Evolutionary conservation across 495 filamentous ascomycete genomes (phyloP), one percentile per base, ranked within the genome.

Genomic region (Penicillium psychrofluorescens): DNA sequence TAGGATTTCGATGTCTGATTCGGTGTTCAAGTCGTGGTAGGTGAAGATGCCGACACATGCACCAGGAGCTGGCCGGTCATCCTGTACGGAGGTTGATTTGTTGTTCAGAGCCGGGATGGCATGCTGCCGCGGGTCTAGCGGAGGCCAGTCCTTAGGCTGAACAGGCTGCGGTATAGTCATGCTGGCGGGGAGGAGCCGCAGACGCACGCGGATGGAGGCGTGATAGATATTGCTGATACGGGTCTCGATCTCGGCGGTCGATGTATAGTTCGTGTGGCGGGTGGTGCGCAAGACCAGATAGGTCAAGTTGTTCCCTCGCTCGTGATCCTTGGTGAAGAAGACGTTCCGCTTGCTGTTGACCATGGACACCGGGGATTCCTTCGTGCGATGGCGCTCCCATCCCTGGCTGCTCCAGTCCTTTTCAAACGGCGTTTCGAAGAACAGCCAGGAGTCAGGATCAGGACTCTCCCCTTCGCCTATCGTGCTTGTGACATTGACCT

Each of bases 1-100:
- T 11, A 84, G 70, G 45, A 88, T 79, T 54, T 95, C 88, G 35
- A 92, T 74, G 53, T 92, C 88, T 0, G 81, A 79, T 62, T 91
- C 85, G 51, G 85, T 81, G 29, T 81, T 76, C 1, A 64, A 57
- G 12, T 76, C 64, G 12, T 72, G 63, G 51, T 83, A 83, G 14
- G 85, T 87, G 62, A 90, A 88, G 46, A 86, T 72, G 31, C 83
- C 84, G 0, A 81, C 81, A 40, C 84, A 80, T 28, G 81, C 84
- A 37, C 84, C 51, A 27, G 47, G 49, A 15, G 42, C 50, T n/a
- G 48, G 49, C 12, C 4, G 63, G 38, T 40, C 8, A 42, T 36
- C 10, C 34, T 37, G 6, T 49, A 3, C 36, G 8, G 38, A 1
- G 10, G 14, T 1, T 13, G 34, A 40, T 9, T 13, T n/a, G 27